Evolutionary conservation across 2,329 filamentous ascomycete genomes (phyloP), one percentile per base, ranked within the genome.

Genomic region (Fusarium sp.): DNA sequence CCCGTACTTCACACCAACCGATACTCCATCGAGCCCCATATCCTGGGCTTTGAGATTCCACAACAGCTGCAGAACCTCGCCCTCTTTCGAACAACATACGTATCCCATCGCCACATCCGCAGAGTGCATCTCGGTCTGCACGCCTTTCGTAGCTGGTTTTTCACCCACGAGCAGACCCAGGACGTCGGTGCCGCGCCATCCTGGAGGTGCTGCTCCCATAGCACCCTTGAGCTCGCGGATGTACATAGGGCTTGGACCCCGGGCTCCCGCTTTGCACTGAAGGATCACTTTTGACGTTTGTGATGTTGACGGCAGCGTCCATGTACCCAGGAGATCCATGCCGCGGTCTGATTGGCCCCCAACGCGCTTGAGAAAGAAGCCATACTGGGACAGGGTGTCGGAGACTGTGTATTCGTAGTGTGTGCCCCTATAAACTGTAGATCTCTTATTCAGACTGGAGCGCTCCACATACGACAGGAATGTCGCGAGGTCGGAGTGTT

Each of bases 171-270:
- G 78, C 17, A 97, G 74, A 0, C 88, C 94, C 33, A 97, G 76
- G 7, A 92, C 88, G 15, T 85, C 84, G 2, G 82, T 76, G 0
- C 85, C 87, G 53, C 88, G 83, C 92, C 92, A 97, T 1, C 90
- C 90, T 0, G 85, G 80, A 2, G 93, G 94, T 8, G 92, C 91
- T 14, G 88, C 89, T 2, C 84, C 84, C 73, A 96, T 91, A 0
- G 93, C 88, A 5, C 95, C 95, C 75, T 93, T 92, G 4, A 95
- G 84, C 79, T 95, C 92, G n/a, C 92, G 86, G 10, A 93, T 80
- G 46, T 88, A 81, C 32, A 83, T 80, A 1, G 92, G 92, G 0
- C 87, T 82, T 14, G 83, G 77, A 45, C 82, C 81, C 57, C 81
- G 79, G 19, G 81, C 75, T 15, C 85, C 81, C 1, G 84, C 86